phyloP scores from a whole-genome alignment of 2,329 filamentous ascomycete species.

The Penicillium freii region DNA sequence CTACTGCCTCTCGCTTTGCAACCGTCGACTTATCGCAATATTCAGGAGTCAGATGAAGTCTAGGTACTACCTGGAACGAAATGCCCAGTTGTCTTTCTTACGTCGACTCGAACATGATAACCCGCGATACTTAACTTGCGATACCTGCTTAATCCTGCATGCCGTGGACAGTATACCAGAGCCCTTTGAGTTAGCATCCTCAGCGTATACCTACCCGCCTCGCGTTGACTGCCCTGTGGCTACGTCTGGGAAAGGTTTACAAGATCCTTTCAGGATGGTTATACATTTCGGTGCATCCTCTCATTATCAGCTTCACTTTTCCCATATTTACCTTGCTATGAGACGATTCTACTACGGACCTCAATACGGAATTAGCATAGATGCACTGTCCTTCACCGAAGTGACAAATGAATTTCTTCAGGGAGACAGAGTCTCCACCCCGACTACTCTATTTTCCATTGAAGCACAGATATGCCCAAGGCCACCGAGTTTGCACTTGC shows the following conservation, averaged over 20 bases:
- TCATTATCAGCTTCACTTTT: background rate
- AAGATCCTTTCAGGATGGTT: background rate
- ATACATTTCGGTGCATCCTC: background rate
- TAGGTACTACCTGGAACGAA: background rate
- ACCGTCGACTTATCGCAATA: background rate
- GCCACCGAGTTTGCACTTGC: background rate
- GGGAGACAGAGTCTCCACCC: too few relatives aligned
- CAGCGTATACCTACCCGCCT: background rate
- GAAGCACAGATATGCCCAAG: background rate
- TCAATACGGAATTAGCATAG: background rate
- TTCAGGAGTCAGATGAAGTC: background rate
- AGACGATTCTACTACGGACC: background rate
- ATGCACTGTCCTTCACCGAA: background rate
- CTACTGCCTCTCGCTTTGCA: background rate
- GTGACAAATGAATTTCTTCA: background rate
- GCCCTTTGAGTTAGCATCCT: background rate
- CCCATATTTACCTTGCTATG: background rate
- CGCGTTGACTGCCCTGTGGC: background rate
- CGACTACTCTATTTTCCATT: background rate
- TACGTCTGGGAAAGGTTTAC: fast-evolving
- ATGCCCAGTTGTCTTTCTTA: background rate
- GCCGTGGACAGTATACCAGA: background rate
- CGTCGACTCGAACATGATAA: background rate
- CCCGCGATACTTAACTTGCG: background rate
- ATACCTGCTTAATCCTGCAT: background rate